These are phyloP conservation scores for Umbelopsis sp. DNA, from an alignment of 192 early-diverging fungal species.

Conservation along the genomic window DNA sequence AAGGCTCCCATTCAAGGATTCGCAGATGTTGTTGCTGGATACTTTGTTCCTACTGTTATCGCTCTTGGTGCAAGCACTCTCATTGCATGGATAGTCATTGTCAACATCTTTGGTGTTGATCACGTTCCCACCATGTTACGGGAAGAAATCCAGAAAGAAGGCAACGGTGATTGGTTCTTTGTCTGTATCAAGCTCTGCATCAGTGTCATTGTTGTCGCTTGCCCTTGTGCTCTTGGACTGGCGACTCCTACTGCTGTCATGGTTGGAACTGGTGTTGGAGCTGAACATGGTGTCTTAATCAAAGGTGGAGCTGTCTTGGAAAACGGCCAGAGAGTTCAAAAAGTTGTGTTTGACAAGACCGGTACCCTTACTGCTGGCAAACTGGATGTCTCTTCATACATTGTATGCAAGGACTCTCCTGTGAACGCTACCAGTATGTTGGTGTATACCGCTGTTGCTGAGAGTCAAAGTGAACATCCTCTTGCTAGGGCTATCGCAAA, in stretches of 20 bases:
- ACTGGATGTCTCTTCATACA: constrained; percentile 61
- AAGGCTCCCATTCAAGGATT: constrained; percentile 96
- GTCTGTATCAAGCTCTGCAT: constrained; percentile 89
- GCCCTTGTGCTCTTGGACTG: constrained; percentile 95
- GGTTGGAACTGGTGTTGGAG: constrained; percentile 98
- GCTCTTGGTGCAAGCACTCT: constrained; percentile 72
- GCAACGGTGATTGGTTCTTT: constrained; percentile 68
- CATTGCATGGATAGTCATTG: constrained; percentile 66
- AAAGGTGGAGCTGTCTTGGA: constrained; percentile 92
- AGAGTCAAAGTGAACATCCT: constrained; percentile 87
- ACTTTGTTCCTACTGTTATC: constrained; percentile 92
- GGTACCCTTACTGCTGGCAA: constrained; percentile 89
- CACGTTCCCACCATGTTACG: constrained; percentile 28
- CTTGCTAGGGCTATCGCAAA: constrained; percentile 77
- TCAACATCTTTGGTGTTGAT: constrained; percentile 34
- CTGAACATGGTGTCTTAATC: constrained; percentile 93
- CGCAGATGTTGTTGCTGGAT: constrained; percentile 85
- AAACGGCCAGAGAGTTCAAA: constrained; percentile 76
- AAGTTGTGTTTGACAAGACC: constrained; percentile 97
- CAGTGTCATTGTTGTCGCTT: constrained; percentile 94
- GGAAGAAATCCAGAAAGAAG: constrained; percentile 46
- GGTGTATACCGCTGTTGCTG: constrained; percentile 68
- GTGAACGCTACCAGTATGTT: constrained; percentile 12
- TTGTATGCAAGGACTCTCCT: constrained; percentile 11
- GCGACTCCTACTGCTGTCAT: constrained; percentile 98